Percentiles rank a stretch among this genome's conserved stretches.
Evolutionary conservation across 345 rosid genomes (phyloP).

Genomic region (Bretschneidera sinensis): DNA sequence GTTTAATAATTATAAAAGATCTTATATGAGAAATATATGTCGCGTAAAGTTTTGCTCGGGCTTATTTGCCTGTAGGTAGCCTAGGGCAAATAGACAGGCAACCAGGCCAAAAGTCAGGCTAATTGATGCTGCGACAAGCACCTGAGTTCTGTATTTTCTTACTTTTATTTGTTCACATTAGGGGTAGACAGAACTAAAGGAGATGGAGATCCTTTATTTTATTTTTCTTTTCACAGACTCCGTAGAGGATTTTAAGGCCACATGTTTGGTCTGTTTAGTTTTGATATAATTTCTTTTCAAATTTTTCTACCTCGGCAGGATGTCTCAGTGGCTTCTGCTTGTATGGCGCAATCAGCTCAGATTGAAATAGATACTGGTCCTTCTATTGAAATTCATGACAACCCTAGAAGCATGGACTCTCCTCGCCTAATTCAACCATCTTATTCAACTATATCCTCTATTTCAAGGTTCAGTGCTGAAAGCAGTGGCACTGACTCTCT

Average conservation of each 20-base stretch:
- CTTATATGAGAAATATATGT: too few relatives aligned
- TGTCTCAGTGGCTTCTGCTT: conserved; percentile 15
- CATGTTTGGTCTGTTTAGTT: not conserved
- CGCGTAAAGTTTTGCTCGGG: not conserved
- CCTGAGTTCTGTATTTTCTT: not conserved
- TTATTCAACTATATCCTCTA: conserved; percentile 35
- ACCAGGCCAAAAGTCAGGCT: too few relatives aligned
- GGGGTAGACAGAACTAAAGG: not conserved
- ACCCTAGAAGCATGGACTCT: conserved; percentile 14
- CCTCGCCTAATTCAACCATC: conserved; percentile 24
- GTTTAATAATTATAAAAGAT: not conserved
- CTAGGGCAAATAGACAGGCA: too few relatives aligned
- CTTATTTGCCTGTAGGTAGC: not conserved
- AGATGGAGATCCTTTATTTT: not conserved
- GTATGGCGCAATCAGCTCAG: conserved; percentile 9
- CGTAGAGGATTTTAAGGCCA: not conserved
- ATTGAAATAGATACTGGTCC: conserved; percentile 23
- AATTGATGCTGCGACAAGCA: too few relatives aligned
- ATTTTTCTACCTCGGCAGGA: conserved; percentile 21
- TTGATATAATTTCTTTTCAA: not conserved
- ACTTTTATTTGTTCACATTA: not conserved
- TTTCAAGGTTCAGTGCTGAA: conserved; percentile 35
- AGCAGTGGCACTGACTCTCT: conserved; percentile 28
- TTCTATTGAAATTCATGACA: conserved; percentile 1
- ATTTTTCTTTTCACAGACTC: not conserved